phyloP scores from a whole-genome alignment of 2,329 filamentous ascomycete species.

The Ophiognomonia clavigignenti-juglandacearum region DNA sequence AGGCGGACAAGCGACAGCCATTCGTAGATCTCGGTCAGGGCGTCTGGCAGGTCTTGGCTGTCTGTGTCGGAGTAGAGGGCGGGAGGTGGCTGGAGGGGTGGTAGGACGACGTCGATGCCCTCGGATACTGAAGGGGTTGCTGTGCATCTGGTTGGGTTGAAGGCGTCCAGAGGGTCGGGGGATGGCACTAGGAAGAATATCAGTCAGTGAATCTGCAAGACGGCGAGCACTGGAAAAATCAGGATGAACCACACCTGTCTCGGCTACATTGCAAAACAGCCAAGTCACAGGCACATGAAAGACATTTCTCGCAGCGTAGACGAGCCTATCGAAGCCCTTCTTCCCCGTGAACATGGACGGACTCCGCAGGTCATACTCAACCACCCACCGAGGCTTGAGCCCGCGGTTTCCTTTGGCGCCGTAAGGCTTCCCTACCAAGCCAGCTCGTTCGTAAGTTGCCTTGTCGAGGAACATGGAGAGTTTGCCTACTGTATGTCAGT shows the following conservation, averaged over 20 bases:
- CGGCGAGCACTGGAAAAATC: too few species aligned
- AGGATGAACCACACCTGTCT: slow-evolving; percentile 36
- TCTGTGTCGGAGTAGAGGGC: slow-evolving; percentile 30
- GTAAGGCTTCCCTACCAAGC: slow-evolving; percentile 68
- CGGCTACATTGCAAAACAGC: slow-evolving; percentile 66
- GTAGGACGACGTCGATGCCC: slow-evolving; percentile 24
- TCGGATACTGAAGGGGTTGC: slow-evolving; percentile 28
- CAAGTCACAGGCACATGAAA: slow-evolving; percentile 64
- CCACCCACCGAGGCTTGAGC: slow-evolving; percentile 66
- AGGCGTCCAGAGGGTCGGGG: slow-evolving; percentile 44
- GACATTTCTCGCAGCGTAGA: slow-evolving; percentile 75
- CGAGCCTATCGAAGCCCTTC: slow-evolving; percentile 72
- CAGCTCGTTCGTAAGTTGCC: slow-evolving; percentile 76
- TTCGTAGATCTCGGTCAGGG: slow-evolving; percentile 62
- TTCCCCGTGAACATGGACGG: slow-evolving; percentile 79
- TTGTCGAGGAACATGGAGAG: slow-evolving; percentile 75
- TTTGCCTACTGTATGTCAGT: slow-evolving; percentile 44
- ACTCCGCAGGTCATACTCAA: slow-evolving; percentile 70
- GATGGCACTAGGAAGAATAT: slow-evolving; percentile 32
- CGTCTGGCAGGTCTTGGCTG: slow-evolving; percentile 54
- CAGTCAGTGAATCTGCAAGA: too few species aligned
- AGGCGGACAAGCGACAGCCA: slow-evolving; percentile 68
- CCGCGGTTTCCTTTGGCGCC: slow-evolving; percentile 53
- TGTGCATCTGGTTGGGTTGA: slow-evolving; percentile 39
- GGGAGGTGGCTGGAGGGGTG: slow-evolving; percentile 28